phyloP scores from a whole-genome alignment of 129 eudicot species.

The Oenanthe sinensis region DNA sequence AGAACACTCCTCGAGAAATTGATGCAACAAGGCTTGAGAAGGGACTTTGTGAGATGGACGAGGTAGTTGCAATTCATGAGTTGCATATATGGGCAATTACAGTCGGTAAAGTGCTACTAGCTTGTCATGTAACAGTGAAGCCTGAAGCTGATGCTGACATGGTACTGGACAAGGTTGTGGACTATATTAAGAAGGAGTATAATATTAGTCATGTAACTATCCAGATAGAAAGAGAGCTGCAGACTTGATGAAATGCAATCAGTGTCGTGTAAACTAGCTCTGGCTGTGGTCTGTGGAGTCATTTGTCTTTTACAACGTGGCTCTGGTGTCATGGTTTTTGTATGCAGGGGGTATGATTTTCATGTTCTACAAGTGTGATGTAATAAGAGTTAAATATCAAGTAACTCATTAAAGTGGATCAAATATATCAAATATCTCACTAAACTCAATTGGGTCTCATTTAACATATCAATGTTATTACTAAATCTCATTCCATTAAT shows the following conservation, averaged over 20 bases:
- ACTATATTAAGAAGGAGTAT: constrained; percentile 45
- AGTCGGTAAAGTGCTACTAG: constrained; percentile 45
- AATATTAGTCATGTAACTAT: constrained; percentile 67
- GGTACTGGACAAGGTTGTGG: constrained; percentile 54
- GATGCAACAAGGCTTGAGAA: constrained; percentile 54
- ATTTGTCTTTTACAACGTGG: background rate
- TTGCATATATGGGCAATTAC: constrained; percentile 67
- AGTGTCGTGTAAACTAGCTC: background rate
- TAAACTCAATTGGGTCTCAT: no score
- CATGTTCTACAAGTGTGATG: background rate
- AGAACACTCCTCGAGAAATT: constrained; percentile 60
- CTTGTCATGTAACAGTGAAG: constrained; percentile 51
- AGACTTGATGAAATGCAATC: background rate
- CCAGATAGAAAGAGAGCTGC: constrained; percentile 45
- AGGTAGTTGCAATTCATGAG: constrained; percentile 57
- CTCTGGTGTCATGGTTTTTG: background rate
- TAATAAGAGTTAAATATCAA: background rate
- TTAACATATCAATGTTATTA: no score
- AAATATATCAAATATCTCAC: no score
- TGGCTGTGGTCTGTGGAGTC: no score
- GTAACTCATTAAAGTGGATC: no score
- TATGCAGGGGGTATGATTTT: background rate
- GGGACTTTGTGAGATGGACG: constrained; percentile 49
- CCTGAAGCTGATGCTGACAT: constrained; percentile 61
- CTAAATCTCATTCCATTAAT: no score